Conservation (phyloP, 2,329 filamentous ascomycete species). For the Trichoderma asperellum region DNA sequence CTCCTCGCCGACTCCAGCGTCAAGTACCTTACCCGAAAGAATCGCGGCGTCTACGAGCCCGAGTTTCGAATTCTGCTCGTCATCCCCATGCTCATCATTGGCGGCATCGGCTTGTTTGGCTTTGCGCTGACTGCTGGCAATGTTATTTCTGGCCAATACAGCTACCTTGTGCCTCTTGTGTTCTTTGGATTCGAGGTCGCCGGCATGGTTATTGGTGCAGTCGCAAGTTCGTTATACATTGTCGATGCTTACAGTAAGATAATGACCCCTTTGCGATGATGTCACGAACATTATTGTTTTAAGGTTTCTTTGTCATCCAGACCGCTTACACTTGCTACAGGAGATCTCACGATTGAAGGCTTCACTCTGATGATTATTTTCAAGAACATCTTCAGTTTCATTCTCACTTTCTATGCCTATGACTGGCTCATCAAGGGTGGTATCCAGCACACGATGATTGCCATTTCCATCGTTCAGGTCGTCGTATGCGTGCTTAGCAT, state of each 20-base stretch:
- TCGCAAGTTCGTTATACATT: constrained; percentile 83
- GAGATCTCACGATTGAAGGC: constrained; percentile 80
- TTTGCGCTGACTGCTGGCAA: constrained; percentile 76
- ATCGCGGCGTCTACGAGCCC: constrained; percentile 84
- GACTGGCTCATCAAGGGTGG: constrained; percentile 75
- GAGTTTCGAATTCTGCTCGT: constrained; percentile 87
- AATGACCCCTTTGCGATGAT: background rate
- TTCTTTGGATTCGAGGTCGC: constrained; percentile 85
- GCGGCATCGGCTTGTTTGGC: constrained; percentile 78
- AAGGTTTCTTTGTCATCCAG: background rate
- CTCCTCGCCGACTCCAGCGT: constrained; percentile 74
- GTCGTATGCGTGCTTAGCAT: constrained; percentile 74
- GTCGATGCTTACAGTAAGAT: constrained; percentile 84
- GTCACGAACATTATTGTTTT: background rate
- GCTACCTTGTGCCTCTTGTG: constrained; percentile 74
- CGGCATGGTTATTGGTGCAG: constrained; percentile 90
- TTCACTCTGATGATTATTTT: constrained; percentile 91
- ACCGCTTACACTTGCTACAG: constrained; percentile 45
- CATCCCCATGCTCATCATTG: constrained; percentile 77
- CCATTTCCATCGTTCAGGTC: constrained; percentile 76
- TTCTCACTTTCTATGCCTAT: constrained; percentile 81
- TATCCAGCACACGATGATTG: constrained; percentile 66
- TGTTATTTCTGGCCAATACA: constrained; percentile 58
- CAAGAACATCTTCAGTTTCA: constrained; percentile 92
- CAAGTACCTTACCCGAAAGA: constrained; percentile 69